Base-by-base conservation (phyloP, 2,329 filamentous ascomycete species). In the Xylaria sp. region DNA sequence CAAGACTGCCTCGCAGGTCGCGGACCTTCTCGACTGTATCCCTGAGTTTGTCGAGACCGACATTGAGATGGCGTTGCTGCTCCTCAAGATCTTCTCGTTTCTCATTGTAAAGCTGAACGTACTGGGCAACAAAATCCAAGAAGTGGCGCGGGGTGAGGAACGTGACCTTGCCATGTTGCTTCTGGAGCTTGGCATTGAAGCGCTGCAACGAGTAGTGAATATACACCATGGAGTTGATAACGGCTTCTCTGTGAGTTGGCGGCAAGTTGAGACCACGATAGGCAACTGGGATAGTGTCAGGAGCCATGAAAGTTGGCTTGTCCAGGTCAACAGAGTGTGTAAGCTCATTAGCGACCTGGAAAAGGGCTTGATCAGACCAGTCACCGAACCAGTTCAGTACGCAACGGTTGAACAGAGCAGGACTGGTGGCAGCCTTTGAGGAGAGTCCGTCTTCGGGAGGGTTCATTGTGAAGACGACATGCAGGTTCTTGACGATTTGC, bases 401-500 rank as follows among this genome's bases (percentile, higher is more conserved):
- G 72, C 94, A 99, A 82, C 94, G 89, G 79, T 99, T 99, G 88
- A 99, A 99, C 70, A 99, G 78, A 47, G 94, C 94, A 61, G 94
- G 94, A 83, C 92, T 97, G 2, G 95, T 99, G 34, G 94, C 95
- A 59, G 94, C 94, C 79, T 97, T 97, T 37, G 92, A 96, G 1
- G 91, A 94, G 7, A 99, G 79, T 0, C 94, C 93, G 68, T 94
- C 94, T 71, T 97, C 91, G 0, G 94, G 95, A 11, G 94, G 94
- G 75, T 99, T 99, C 94, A 99, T 99, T 2, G 94, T 99, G 75
- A 99, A 99, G 19, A 99, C 94, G 52, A 99, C 94, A 70, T 99
- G 94, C 47, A 99, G 79, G 71, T 99, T 99, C 80, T 96, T 96
- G 73, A 99, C 90, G 69, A 99, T 97, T 74, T 99, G 94, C 69